A percentile compares a stretch with the other conserved stretches of the same genome.
Evolutionary conservation across 345 rosid genomes (phyloP).

Genomic region (Anastatica hierochuntica): DNA sequence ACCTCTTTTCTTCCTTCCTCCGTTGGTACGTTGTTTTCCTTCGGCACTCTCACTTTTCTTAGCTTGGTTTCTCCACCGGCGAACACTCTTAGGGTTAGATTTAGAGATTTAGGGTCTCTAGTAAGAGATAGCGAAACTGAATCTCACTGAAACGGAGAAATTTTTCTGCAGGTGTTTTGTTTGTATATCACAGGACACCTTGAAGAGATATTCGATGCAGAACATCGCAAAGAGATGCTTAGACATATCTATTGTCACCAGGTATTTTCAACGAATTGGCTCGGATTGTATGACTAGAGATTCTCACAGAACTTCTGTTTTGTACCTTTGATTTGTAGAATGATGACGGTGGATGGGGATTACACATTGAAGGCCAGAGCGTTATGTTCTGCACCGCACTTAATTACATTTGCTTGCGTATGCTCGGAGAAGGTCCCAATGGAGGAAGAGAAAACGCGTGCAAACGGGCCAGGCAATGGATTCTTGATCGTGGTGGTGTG

Average conservation of each 20-base stretch:
- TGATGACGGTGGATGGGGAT: conserved; percentile 71
- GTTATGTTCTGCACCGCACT: conserved; percentile 49
- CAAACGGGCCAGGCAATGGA: conserved; percentile 45
- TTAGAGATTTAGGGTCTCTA: neutral
- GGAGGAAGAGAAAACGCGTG: conserved; percentile 34
- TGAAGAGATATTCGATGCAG: conserved; percentile 30
- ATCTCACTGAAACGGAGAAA: neutral
- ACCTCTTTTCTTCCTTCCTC: conserved; percentile 57
- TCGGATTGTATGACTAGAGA: neutral
- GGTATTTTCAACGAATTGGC: conserved; percentile 17
- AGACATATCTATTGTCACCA: conserved; percentile 60
- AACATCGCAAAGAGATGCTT: conserved; percentile 47
- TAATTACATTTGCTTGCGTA: conserved; percentile 46
- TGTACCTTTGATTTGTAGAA: conserved; percentile 25
- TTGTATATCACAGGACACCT: conserved; percentile 40
- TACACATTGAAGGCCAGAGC: conserved; percentile 53
- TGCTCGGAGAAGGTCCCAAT: conserved; percentile 44
- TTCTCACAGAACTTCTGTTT: neutral
- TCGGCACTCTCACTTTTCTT: no score
- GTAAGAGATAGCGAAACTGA: no score
- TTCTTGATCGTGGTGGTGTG: conserved; percentile 53
- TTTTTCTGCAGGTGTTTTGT: conserved; percentile 38
- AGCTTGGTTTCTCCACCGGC: no score
- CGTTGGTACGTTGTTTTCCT: conserved; percentile 23
- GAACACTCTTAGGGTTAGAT: no score